phyloP scores from a whole-genome alignment of 768 basidiomycete species.

The Agrocybe pediades region DNA sequence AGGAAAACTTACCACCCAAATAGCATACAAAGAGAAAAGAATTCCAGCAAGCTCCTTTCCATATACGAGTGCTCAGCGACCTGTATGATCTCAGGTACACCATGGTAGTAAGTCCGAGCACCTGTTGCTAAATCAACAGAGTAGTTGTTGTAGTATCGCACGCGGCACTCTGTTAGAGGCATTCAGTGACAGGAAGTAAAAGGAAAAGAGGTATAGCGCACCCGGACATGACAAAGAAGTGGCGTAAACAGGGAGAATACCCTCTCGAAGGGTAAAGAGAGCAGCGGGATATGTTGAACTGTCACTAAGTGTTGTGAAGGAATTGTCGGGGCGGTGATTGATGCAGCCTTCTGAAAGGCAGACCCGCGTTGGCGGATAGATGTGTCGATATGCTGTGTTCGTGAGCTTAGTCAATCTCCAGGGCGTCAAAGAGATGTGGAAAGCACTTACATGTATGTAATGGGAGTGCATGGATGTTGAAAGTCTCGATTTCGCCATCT shows the following conservation, averaged over 20 bases:
- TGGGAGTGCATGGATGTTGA: constrained; percentile 1
- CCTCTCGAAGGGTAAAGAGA: constrained; percentile 20
- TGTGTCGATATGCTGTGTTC: constrained; percentile 3
- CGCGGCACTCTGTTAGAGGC: constrained; percentile 12
- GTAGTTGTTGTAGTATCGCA: constrained; percentile 21
- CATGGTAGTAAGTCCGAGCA: constrained; percentile 15
- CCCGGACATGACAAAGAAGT: constrained; percentile 28
- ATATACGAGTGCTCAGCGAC: constrained; percentile 15
- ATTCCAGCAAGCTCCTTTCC: constrained; percentile 12
- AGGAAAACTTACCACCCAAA: constrained; percentile 18
- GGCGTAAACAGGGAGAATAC: constrained; percentile 23
- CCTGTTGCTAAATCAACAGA: constrained; percentile 8
- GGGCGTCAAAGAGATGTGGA: neutral
- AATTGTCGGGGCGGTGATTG: too few species aligned
- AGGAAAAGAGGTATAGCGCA: too few species aligned
- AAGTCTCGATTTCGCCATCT: too few species aligned
- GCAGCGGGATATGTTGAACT: constrained; percentile 14
- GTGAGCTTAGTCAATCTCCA: too few species aligned
- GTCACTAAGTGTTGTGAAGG: neutral
- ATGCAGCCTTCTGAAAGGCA: neutral
- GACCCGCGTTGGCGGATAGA: constrained; percentile 4
- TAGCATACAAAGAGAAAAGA: constrained; percentile 8
- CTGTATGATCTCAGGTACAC: constrained; percentile 16
- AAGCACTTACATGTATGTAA: neutral
- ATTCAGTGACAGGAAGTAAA: neutral